Evolutionary conservation across 192 early-diverging fungal species (phyloP).

Genomic region (Coemansia sp.): DNA sequence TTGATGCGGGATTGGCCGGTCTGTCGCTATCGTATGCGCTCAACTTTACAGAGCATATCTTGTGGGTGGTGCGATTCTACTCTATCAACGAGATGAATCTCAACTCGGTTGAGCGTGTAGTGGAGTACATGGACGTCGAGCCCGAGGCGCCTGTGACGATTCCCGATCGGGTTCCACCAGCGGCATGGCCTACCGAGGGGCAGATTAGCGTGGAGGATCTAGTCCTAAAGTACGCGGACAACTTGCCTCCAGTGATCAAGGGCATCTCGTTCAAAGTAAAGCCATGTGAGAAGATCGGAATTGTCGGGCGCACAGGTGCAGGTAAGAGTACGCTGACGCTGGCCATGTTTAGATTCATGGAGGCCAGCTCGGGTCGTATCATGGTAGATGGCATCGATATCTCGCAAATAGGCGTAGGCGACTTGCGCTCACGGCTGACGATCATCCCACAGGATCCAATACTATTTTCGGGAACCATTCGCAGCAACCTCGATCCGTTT

Average conservation of each 20-base stretch:
- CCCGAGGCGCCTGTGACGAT: slow-evolving; percentile 79
- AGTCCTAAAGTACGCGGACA: slow-evolving; percentile 79
- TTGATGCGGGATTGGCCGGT: slow-evolving; percentile 74
- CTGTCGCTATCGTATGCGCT: slow-evolving; percentile 70
- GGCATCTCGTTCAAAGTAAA: slow-evolving; percentile 44
- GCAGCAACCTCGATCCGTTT: slow-evolving; percentile 63
- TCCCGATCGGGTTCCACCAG: slow-evolving; percentile 58
- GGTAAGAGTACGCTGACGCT: slow-evolving; percentile 70
- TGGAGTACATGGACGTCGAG: slow-evolving; percentile 80
- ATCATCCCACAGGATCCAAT: slow-evolving; percentile 91
- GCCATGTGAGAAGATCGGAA: slow-evolving; percentile 62
- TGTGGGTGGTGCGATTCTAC: slow-evolving; percentile 86
- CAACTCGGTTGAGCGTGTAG: slow-evolving; percentile 76
- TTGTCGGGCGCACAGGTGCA: slow-evolving; percentile 70
- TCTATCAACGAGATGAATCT: slow-evolving; percentile 81
- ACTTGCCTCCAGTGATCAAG: slow-evolving; percentile 77
- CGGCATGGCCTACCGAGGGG: slow-evolving; percentile 77
- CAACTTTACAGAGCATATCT: slow-evolving; percentile 78
- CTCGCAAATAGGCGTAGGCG: slow-evolving; percentile 52
- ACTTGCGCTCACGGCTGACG: slow-evolving; percentile 66
- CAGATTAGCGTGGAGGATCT: slow-evolving; percentile 75
- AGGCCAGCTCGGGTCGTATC: slow-evolving; percentile 66
- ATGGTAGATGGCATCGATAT: slow-evolving; percentile 68
- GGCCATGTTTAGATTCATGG: slow-evolving; percentile 71
- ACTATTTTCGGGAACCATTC: slow-evolving; percentile 66